Base-by-base conservation (phyloP, 441 rosid species). In the California macrophylla region DNA sequence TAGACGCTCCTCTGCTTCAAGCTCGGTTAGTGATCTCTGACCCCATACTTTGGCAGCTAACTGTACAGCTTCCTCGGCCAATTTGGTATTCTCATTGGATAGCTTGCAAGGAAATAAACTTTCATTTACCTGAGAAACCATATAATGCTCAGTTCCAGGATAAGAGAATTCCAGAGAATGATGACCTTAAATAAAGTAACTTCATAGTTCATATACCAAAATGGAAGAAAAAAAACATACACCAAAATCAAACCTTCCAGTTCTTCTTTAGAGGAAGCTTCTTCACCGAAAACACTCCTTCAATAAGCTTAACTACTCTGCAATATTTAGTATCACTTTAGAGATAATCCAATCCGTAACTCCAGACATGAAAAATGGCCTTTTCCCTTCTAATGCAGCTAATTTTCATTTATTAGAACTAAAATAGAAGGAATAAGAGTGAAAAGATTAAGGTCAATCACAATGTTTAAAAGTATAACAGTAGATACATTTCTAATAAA, bases 1-100 rank as follows among this genome's bases (percentile, higher is more conserved):
- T 68, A 93, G 78, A 68, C 89, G 88, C 75, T 93, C 98, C 82
- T 93, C 98, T 54, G 97, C 96, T 85, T 88, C 97, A 64, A 93
- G 95, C 85, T 89, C 98, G 68, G 85, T 86, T 79, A 93, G 77
- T 7, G 92, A 89, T 77, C 78, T 87, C 82, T 83, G 91, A 56
- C 97, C 98, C 98, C 96, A 91, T 42, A 91, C 72, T 78, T 83
- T 85, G 50, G 80, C 91, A 74, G 97, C 95, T 71, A 81, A 79
- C 75, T 82, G 85, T 61, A 93, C 96, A 77, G 96, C 96, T 79
- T 86, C 93, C 74, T 89, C 98, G 12, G 93, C 92, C 81, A 89
- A 69, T 76, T 87, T 83, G 74, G 79, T 69, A 70, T 83, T 93
- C 78, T 84, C 84, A 75, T 72, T 77, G 68, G 95, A 86, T 78